phyloP scores from a whole-genome alignment of 2,329 filamentous ascomycete genomes.

The Scedosporium aurantiacum region DNA sequence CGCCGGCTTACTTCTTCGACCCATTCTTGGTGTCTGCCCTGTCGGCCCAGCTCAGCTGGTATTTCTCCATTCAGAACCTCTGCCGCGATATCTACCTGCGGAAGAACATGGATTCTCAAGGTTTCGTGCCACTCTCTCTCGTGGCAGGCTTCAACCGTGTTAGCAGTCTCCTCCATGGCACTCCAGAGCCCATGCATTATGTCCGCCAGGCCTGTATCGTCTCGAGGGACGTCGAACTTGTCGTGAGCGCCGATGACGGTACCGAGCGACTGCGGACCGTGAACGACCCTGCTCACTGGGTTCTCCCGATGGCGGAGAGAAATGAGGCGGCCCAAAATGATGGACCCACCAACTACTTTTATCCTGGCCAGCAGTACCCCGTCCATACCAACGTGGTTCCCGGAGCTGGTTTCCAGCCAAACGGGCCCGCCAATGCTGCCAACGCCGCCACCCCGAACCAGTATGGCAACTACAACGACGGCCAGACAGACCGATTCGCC shows the following conservation, averaged over 20 bases:
- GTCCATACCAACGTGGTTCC: constrained; percentile 16
- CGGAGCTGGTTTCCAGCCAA: constrained; percentile 11
- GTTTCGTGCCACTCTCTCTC: constrained; percentile 71
- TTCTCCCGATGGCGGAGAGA: constrained; percentile 60
- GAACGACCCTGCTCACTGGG: constrained; percentile 70
- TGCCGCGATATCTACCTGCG: constrained; percentile 87
- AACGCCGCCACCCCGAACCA: constrained; percentile 3
- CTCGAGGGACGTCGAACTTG: constrained; percentile 71
- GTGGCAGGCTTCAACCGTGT: constrained; percentile 83
- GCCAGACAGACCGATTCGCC: background rate
- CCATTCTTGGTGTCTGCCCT: constrained; percentile 26
- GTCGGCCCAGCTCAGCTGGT: constrained; percentile 64
- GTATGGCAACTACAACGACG: constrained; percentile 7
- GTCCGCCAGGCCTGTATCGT: constrained; percentile 33
- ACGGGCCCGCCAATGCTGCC: background rate
- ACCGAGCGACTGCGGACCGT: constrained; percentile 66
- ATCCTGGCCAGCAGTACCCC: constrained; percentile 8
- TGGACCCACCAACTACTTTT: constrained; percentile 39
- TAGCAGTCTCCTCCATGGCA: constrained; percentile 42
- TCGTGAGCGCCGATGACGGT: constrained; percentile 58
- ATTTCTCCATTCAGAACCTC: constrained; percentile 92
- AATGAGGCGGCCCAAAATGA: constrained; percentile 63
- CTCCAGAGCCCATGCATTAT: constrained; percentile 9
- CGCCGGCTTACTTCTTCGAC: constrained; percentile 8
- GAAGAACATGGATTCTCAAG: constrained; percentile 87